A percentile compares a stretch with the other conserved stretches of the same genome.
These are phyloP conservation scores for Agroathelia rolfsii DNA, from an alignment of 1,284 basidiomycete species.

Conservation along the genomic window DNA sequence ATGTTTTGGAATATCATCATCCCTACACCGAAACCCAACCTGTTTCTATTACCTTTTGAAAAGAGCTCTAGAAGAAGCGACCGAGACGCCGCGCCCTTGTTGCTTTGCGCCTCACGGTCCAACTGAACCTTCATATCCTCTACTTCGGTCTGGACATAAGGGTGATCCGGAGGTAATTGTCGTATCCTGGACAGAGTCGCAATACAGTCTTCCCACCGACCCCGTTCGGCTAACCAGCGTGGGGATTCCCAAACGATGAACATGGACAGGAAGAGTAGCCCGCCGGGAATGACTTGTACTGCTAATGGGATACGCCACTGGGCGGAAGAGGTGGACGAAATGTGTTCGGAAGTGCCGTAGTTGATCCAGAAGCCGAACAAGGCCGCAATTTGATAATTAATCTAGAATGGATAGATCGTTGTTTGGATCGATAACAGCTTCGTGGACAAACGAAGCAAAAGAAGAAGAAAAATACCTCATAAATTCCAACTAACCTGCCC, in stretches of 20 bases:
- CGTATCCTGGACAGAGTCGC: slow-evolving; percentile 30
- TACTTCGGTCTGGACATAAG: slow-evolving; percentile 29
- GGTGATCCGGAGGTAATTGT: slow-evolving; percentile 25
- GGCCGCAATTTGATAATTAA: not conserved
- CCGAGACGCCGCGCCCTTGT: too few relatives aligned
- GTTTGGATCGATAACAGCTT: too few relatives aligned
- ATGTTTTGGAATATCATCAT: too few relatives aligned
- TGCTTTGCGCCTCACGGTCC: slow-evolving; percentile 20
- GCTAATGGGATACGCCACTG: slow-evolving; percentile 42
- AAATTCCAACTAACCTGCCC: slow-evolving; percentile 37
- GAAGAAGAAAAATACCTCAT: slow-evolving; percentile 24
- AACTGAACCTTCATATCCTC: slow-evolving; percentile 20
- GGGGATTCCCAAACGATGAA: slow-evolving; percentile 40
- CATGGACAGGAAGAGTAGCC: slow-evolving; percentile 29
- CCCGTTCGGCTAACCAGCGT: slow-evolving; percentile 36
- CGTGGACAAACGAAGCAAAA: not conserved
- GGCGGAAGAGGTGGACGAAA: slow-evolving; percentile 21
- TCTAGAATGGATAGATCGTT: too few relatives aligned
- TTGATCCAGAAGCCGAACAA: slow-evolving; percentile 35
- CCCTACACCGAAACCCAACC: too few relatives aligned
- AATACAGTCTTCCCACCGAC: slow-evolving; percentile 26
- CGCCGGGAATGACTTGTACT: slow-evolving; percentile 43
- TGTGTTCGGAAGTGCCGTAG: slow-evolving; percentile 32
- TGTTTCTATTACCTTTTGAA: too few relatives aligned
- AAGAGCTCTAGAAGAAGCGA: too few relatives aligned